These are phyloP conservation scores for Chalciporus sp. DNA, from an alignment of 1,284 basidiomycete genomes.

Conservation along the genomic window DNA sequence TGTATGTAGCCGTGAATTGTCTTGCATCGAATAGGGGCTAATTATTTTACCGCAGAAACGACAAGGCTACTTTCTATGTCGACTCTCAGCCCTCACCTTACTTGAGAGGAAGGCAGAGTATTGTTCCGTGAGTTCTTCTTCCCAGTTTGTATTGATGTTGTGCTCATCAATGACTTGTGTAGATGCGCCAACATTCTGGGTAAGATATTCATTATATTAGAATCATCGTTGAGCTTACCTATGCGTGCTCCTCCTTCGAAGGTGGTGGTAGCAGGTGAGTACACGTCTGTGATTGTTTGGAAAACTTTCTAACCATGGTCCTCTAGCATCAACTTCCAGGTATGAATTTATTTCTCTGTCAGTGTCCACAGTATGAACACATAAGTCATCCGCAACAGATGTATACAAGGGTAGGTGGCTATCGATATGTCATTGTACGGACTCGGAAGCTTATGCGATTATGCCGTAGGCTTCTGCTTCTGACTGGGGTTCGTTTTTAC, in stretches of 20 bases:
- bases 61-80: slow-evolving; percentile 72
- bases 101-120: slow-evolving; percentile 63
- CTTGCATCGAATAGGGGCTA: background rate
- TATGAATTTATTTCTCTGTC: slow-evolving; percentile 6
- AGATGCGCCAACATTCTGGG: slow-evolving; percentile 72
- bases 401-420: slow-evolving; percentile 60
- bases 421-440: background rate
- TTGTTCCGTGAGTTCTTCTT: slow-evolving; percentile 58
- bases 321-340: slow-evolving; percentile 67
- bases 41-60: slow-evolving; percentile 47
- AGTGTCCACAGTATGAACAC: background rate
- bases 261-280: slow-evolving; percentile 56
- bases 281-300: background rate
- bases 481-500: slow-evolving; percentile 57
- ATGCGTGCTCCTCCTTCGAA: slow-evolving; percentile 15
- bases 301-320: slow-evolving; percentile 3
- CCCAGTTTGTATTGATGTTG: background rate
- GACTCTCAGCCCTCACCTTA: slow-evolving; percentile 60
- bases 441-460: background rate
- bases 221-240: background rate
- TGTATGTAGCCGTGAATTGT: slow-evolving; percentile 42
- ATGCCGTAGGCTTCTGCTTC: slow-evolving; percentile 59
- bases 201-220: slow-evolving; percentile 23
- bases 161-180: slow-evolving; percentile 5
- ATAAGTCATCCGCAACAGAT: slow-evolving; percentile 37